These are phyloP conservation scores for Hypoxylon lienhwacheense DNA, from an alignment of 495 filamentous ascomycete genomes.

Conservation along the genomic window DNA sequence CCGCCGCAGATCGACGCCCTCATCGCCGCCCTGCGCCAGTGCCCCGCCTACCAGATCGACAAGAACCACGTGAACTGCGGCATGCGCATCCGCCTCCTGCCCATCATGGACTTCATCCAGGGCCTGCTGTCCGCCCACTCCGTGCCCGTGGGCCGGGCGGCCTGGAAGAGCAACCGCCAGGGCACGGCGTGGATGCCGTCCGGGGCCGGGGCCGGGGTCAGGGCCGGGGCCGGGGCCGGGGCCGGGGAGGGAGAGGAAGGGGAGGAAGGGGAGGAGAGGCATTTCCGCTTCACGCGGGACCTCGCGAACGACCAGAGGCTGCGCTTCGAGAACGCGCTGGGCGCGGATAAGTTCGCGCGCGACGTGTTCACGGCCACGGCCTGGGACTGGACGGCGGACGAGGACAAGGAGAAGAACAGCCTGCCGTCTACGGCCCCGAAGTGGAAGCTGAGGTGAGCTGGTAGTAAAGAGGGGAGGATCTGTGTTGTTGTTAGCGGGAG, in stretches of 20 bases:
- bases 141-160: conserved; percentile 48
- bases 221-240: conserved; percentile 12
- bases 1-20: conserved; percentile 42
- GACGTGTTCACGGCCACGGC: conserved; percentile 60
- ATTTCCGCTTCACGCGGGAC: conserved; percentile 47
- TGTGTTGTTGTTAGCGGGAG: background rate
- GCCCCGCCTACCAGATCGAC: conserved; percentile 79
- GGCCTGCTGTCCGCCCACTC: conserved; percentile 47
- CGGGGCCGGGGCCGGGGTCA: conserved; percentile 11
- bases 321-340: conserved; percentile 45
- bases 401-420: conserved; percentile 36
- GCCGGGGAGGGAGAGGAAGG: background rate
- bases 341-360: conserved; percentile 46
- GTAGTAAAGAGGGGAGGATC: background rate
- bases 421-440: conserved; percentile 31
- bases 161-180: conserved; percentile 49
- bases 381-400: conserved; percentile 63
- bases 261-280: conserved; percentile 13
- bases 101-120: conserved; percentile 68
- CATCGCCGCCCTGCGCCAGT: conserved; percentile 47
- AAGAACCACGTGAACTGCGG: conserved; percentile 77
- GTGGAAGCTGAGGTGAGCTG: conserved; percentile 28
- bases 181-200: conserved; percentile 38
- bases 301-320: conserved; percentile 46
- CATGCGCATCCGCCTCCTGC: conserved; percentile 64